Conservation (phyloP, 2,329 filamentous ascomycete genomes). For the Apiospora koreana region DNA sequence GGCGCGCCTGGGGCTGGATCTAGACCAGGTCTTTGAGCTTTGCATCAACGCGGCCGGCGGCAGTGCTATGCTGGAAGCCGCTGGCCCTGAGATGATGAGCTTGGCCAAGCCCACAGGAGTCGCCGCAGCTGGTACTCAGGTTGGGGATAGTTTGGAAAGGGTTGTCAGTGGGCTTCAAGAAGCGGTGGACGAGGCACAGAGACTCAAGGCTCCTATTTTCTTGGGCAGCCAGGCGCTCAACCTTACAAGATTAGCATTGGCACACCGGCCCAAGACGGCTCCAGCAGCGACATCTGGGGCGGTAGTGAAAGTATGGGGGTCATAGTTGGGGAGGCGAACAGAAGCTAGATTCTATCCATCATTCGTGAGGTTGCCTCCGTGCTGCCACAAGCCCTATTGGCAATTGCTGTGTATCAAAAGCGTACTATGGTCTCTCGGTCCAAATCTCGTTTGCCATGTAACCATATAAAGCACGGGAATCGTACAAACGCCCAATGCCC, state of each 20-base stretch:
- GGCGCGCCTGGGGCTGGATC: conserved; percentile 40
- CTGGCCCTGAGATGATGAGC: conserved; percentile 41
- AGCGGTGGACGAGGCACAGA: conserved; percentile 44
- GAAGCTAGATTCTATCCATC: not conserved
- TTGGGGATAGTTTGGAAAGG: conserved; percentile 27
- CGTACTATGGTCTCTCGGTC: not conserved
- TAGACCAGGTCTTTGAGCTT: conserved; percentile 46
- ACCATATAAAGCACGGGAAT: conserved; percentile 1
- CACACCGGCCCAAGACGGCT: conserved; percentile 20
- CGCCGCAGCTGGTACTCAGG: conserved; percentile 17
- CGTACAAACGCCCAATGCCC: conserved; percentile 1
- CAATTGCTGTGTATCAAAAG: not conserved
- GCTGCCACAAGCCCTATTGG: conserved; percentile 2
- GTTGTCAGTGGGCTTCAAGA: conserved; percentile 35
- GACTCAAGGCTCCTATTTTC: conserved; percentile 41
- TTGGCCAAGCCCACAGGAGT: conserved; percentile 30
- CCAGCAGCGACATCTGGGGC: conserved; percentile 24
- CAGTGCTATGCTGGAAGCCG: conserved; percentile 38
- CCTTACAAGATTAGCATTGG: conserved; percentile 34
- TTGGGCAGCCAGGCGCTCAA: conserved; percentile 42
- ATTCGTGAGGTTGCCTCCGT: not conserved
- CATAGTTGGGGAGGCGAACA: conserved; percentile 17
- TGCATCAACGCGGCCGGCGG: conserved; percentile 48
- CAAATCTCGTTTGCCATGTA: not conserved
- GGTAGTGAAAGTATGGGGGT: conserved; percentile 29